These are phyloP conservation scores for Debaryomyces sp. DNA, from an alignment of 1,139 yeast species.

Conservation along the genomic window DNA sequence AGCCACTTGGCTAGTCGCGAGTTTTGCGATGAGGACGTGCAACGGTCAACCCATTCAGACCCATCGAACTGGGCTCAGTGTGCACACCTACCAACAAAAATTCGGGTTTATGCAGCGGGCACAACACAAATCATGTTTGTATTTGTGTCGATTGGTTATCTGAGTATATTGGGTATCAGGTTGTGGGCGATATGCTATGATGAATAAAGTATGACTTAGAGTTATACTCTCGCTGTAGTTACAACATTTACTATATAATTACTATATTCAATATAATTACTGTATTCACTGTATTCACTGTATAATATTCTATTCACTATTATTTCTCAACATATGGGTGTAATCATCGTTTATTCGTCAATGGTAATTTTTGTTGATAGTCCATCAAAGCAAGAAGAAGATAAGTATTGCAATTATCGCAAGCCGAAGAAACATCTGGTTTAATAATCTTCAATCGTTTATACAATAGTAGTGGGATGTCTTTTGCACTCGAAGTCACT, in stretches of 20 bases:
- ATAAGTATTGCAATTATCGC: constrained; percentile 6
- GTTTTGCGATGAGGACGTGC: background rate
- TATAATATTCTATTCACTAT: background rate
- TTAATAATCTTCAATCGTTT: background rate
- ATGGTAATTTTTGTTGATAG: too few relatives aligned
- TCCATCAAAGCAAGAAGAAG: constrained; percentile 3
- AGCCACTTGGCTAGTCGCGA: too few relatives aligned
- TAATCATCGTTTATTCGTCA: background rate
- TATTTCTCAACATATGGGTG: background rate
- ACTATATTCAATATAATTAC: background rate
- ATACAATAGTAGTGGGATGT: background rate
- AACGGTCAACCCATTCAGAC: background rate
- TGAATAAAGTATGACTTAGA: background rate
- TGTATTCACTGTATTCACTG: background rate
- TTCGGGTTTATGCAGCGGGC: background rate
- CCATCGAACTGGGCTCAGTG: background rate
- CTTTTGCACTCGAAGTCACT: background rate
- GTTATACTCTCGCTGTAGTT: background rate
- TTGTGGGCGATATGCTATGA: background rate
- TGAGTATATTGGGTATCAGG: background rate
- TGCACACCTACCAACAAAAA: background rate
- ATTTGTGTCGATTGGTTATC: background rate
- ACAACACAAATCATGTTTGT: background rate
- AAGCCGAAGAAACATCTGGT: constrained; percentile 6
- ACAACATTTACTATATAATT: background rate